Percentiles rank a stretch among this genome's conserved stretches.
These are phyloP conservation scores for Piloderma croceum DNA, from an alignment of 768 basidiomycete genomes.

Conservation along the genomic window DNA sequence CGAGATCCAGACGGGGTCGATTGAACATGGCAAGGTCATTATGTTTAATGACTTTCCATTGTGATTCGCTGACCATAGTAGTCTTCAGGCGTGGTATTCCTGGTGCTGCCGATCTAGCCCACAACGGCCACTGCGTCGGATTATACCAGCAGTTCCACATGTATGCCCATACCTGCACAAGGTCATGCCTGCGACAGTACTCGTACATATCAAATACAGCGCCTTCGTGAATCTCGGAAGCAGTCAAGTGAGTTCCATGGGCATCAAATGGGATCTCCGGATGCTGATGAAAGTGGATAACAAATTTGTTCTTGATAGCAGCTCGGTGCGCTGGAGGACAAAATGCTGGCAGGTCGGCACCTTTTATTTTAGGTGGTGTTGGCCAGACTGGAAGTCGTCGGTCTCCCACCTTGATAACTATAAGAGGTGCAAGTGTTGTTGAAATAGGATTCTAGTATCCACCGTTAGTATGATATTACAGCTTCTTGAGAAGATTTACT, in stretches of 20 bases:
- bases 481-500: too few relatives aligned
- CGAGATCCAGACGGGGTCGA: slow-evolving; percentile 26
- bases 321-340: slow-evolving; percentile 26
- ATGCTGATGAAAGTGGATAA: slow-evolving; percentile 27
- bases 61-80: slow-evolving; percentile 29
- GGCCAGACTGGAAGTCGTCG: too few relatives aligned
- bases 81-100: slow-evolving; percentile 21
- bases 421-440: too few relatives aligned
- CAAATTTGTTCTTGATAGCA: slow-evolving; percentile 21
- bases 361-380: slow-evolving; percentile 5
- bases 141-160: slow-evolving; percentile 33
- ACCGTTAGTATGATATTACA: slow-evolving; percentile 1
- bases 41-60: slow-evolving; percentile 29
- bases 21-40: slow-evolving; percentile 18
- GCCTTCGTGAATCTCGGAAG: slow-evolving; percentile 18
- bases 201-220: slow-evolving; percentile 31
- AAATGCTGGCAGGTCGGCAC: slow-evolving; percentile 15
- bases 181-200: slow-evolving; percentile 22
- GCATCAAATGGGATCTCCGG: slow-evolving; percentile 18
- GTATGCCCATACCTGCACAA: slow-evolving; percentile 32
- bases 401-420: too few relatives aligned
- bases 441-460: too few relatives aligned
- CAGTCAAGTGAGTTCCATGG: slow-evolving; percentile 8
- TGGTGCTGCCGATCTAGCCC: slow-evolving; percentile 25
- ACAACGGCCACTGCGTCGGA: slow-evolving; percentile 26